Evolutionary conservation across 176 grass and related monocot genomes (phyloP).

Genomic region (Aegilops speltoides): DNA sequence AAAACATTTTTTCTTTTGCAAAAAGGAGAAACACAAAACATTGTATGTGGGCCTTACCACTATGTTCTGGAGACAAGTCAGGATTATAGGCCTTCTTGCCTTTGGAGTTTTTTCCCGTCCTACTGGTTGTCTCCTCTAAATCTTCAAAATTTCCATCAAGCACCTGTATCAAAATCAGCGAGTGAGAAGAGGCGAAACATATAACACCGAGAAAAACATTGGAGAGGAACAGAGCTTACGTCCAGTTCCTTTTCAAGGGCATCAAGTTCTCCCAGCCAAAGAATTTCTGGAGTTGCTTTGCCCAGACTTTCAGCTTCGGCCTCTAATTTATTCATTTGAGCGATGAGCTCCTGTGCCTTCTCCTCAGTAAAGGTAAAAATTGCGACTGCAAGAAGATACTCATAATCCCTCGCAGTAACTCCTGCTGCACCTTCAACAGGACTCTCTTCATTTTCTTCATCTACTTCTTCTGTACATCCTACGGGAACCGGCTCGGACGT

Average conservation of each 20-base stretch:
- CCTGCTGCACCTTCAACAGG: conserved; percentile 32
- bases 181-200: background rate
- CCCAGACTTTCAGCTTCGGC: conserved; percentile 43
- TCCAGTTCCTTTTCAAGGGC: conserved; percentile 34
- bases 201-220: background rate
- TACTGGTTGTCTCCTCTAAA: background rate
- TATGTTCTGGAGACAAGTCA: conserved; percentile 26
- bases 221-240: conserved; percentile 34
- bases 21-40: too few species aligned
- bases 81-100: conserved; percentile 5
- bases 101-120: background rate
- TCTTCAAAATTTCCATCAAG: conserved; percentile 39
- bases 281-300: conserved; percentile 32
- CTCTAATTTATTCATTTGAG: conserved; percentile 45
- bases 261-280: conserved; percentile 87
- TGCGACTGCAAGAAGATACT: conserved; percentile 73
- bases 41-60: conserved; percentile 19
- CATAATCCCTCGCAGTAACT: conserved; percentile 54
- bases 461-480: background rate
- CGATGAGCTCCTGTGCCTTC: conserved; percentile 55
- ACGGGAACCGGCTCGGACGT: conserved; percentile 40
- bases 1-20: too few species aligned
- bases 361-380: conserved; percentile 77
- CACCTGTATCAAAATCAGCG: conserved; percentile 23
- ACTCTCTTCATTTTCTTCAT: conserved; percentile 45